phyloP scores from a whole-genome alignment of 2,329 filamentous ascomycete genomes.

The Xylariales sp. region DNA sequence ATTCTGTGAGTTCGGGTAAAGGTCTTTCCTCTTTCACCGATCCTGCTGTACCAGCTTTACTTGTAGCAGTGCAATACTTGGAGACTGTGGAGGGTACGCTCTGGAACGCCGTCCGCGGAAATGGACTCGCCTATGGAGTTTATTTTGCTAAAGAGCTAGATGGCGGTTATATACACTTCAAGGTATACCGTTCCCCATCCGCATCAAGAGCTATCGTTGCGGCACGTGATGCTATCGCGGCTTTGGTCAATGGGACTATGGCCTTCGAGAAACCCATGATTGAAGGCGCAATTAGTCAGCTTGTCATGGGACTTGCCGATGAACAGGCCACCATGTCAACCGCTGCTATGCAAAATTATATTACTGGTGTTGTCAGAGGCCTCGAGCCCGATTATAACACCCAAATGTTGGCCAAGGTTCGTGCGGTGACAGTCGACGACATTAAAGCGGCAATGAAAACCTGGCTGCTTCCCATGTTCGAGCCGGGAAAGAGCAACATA shows the following conservation, averaged over 20 bases:
- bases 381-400: constrained; percentile 82
- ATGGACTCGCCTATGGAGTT: constrained; percentile 91
- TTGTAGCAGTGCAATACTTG: constrained; percentile 91
- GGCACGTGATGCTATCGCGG: constrained; percentile 78
- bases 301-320: constrained; percentile 87
- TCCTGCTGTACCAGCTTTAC: constrained; percentile 81
- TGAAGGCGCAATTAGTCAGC: constrained; percentile 89
- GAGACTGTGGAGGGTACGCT: constrained; percentile 94
- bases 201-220: constrained; percentile 86
- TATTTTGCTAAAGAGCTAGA: constrained; percentile 82
- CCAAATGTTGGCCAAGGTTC: constrained; percentile 79
- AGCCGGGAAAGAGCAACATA: constrained; percentile 82
- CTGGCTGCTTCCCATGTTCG: constrained; percentile 83
- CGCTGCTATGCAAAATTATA: constrained; percentile 86
- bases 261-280: constrained; percentile 84
- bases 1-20: constrained; percentile 78
- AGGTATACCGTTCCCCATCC: constrained; percentile 90
- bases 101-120: constrained; percentile 92
- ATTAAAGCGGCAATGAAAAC: constrained; percentile 79
- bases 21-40: constrained; percentile 82
- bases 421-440: constrained; percentile 79
- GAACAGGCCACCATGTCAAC: constrained; percentile 86
- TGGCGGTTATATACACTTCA: constrained; percentile 83
- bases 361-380: constrained; percentile 81
- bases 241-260: constrained; percentile 76